phyloP scores from a whole-genome alignment of 2,329 filamentous ascomycete genomes.

The Fusarium torulosum region DNA sequence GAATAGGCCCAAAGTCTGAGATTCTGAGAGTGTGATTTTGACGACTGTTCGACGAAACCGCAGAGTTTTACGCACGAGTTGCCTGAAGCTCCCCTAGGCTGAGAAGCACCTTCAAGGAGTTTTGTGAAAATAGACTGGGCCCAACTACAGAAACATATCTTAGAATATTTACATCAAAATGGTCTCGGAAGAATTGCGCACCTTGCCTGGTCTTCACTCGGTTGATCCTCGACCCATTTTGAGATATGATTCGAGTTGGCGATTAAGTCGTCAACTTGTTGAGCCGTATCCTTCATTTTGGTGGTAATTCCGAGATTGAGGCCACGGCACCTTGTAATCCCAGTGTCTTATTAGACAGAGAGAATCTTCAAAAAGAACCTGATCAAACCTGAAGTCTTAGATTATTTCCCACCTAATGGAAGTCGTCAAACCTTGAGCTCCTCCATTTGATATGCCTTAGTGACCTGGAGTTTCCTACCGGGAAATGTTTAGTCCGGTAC shows the following conservation, averaged over 20 bases:
- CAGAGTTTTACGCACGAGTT: constrained; percentile 70
- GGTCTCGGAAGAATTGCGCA: constrained; percentile 47
- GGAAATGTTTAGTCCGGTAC: too few relatives aligned
- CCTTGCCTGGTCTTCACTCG: constrained; percentile 52
- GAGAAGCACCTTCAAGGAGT: constrained; percentile 63
- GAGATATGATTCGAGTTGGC: constrained; percentile 54
- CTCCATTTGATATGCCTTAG: too few relatives aligned
- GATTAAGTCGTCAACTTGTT: constrained; percentile 51
- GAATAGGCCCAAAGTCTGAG: constrained; percentile 66
- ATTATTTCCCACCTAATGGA: too few relatives aligned
- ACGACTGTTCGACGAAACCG: constrained; percentile 71
- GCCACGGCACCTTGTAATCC: constrained; percentile 1
- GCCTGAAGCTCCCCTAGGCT: constrained; percentile 67
- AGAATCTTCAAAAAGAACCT: background rate
- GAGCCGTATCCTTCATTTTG: constrained; percentile 45
- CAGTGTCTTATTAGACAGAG: constrained; percentile 8
- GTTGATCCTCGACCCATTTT: constrained; percentile 60
- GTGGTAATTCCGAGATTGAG: constrained; percentile 8
- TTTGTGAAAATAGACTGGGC: constrained; percentile 61
- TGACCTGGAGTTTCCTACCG: too few relatives aligned
- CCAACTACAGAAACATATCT: constrained; percentile 40
- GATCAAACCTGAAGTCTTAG: constrained; percentile 1
- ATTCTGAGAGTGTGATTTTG: constrained; percentile 59
- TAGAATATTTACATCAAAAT: constrained; percentile 41
- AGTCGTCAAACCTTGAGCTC: too few relatives aligned